Percentiles rank a stretch among this genome's conserved stretches.
Evolutionary conservation across 345 rosid species (phyloP).

Genomic region (Syzygium grande): DNA sequence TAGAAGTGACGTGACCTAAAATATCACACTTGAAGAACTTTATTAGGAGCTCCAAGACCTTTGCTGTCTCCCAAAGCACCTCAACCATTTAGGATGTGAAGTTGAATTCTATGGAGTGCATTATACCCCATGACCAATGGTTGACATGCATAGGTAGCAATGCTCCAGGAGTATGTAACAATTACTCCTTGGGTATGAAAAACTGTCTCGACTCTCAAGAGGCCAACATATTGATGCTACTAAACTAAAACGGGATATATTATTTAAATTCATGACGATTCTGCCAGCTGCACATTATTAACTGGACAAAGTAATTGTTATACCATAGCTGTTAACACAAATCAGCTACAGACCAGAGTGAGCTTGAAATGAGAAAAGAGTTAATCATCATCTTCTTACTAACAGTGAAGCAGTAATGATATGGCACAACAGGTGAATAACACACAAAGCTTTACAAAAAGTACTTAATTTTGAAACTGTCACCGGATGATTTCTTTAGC

Average conservation of each 20-base stretch:
- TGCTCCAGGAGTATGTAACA: neutral
- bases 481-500: neutral
- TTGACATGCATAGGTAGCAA: neutral
- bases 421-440: neutral
- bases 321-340: neutral
- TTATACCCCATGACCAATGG: neutral
- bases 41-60: neutral
- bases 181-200: neutral
- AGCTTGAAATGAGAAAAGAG: neutral
- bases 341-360: neutral
- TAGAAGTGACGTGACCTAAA: neutral
- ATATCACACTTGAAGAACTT: neutral
- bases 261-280: neutral
- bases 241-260: neutral
- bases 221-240: neutral
- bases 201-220: neutral
- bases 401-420: neutral
- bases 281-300: neutral
- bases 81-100: neutral
- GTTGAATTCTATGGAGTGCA: neutral
- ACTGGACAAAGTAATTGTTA: neutral
- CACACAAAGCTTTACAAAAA: neutral
- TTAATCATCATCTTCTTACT: neutral
- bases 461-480: neutral
- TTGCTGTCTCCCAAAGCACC: neutral